phyloP scores from a whole-genome alignment of 1,284 basidiomycete genomes.

The Neolentinus lepideus region DNA sequence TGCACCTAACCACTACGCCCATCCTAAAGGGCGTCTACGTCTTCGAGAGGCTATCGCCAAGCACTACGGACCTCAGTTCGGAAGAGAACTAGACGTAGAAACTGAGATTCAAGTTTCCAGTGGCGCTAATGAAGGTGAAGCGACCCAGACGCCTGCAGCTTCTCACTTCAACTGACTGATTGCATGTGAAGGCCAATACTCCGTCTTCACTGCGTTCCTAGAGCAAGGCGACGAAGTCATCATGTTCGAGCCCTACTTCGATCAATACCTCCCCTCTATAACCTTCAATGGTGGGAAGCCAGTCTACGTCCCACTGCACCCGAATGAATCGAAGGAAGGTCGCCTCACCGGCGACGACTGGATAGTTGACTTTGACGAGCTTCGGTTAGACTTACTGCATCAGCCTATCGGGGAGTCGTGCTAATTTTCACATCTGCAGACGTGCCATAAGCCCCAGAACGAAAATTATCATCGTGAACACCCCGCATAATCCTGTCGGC shows the following conservation, averaged over 20 bases:
- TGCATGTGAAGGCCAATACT: slow-evolving; percentile 68
- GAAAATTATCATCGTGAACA: slow-evolving; percentile 92
- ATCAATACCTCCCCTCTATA: slow-evolving; percentile 91
- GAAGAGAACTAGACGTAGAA: slow-evolving; percentile 75
- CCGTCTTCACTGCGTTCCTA: slow-evolving; percentile 84
- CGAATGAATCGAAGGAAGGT: slow-evolving; percentile 49
- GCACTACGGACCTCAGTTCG: slow-evolving; percentile 69
- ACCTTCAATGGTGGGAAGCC: slow-evolving; percentile 92
- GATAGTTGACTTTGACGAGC: slow-evolving; percentile 81
- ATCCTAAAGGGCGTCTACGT: slow-evolving; percentile 81
- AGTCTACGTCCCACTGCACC: slow-evolving; percentile 92
- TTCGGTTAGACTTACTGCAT: slow-evolving; percentile 47
- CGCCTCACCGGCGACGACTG: slow-evolving; percentile 75
- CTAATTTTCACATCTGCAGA: slow-evolving; percentile 26
- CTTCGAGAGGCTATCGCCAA: slow-evolving; percentile 81
- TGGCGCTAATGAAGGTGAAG: slow-evolving; percentile 90
- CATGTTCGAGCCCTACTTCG: slow-evolving; percentile 97
- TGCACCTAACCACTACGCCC: slow-evolving; percentile 83
- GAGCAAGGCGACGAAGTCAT: slow-evolving; percentile 95
- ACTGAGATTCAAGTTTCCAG: slow-evolving; percentile 91
- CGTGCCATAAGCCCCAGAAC: slow-evolving; percentile 79
- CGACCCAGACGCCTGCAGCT: background rate
- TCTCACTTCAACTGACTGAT: background rate
- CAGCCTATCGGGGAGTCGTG: background rate
- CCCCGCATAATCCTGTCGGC: slow-evolving; percentile 93